Percentiles rank a stretch among this genome's conserved stretches.
phyloP scores from a whole-genome alignment of 768 basidiomycete genomes.

The Rhizopogon salebrosus region DNA sequence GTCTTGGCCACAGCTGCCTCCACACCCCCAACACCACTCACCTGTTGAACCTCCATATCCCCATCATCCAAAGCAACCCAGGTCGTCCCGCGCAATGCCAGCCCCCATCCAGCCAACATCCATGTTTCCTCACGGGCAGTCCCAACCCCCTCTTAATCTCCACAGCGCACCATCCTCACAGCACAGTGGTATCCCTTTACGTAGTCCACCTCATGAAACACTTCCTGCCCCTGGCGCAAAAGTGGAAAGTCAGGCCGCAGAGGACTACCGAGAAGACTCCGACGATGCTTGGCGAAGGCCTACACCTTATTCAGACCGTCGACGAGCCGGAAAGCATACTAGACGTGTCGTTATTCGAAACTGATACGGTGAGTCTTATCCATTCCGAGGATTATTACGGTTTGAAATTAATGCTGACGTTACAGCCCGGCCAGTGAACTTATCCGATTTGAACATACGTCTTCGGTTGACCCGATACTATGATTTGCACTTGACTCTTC shows the following conservation, averaged over 20 bases:
- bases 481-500: background rate
- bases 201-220: conserved; percentile 44
- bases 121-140: conserved; percentile 27
- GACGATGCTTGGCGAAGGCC: conserved; percentile 73
- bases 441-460: background rate
- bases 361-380: conserved; percentile 11
- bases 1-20: conserved; percentile 28
- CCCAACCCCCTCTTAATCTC: conserved; percentile 31
- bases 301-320: conserved; percentile 68
- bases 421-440: background rate
- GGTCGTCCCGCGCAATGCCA: conserved; percentile 20
- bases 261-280: conserved; percentile 50
- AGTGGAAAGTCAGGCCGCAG: conserved; percentile 28
- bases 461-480: conserved; percentile 1
- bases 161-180: conserved; percentile 20
- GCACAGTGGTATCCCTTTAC: conserved; percentile 25
- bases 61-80: conserved; percentile 25
- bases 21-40: conserved; percentile 23
- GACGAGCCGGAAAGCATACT: conserved; percentile 79
- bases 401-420: background rate
- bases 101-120: conserved; percentile 21
- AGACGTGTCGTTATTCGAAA: conserved; percentile 58
- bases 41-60: conserved; percentile 26
- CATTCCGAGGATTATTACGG: background rate
- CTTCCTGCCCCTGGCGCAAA: conserved; percentile 31